These are phyloP conservation scores for Pugionium cornutum DNA, from an alignment of 345 rosid genomes.

Conservation along the genomic window DNA sequence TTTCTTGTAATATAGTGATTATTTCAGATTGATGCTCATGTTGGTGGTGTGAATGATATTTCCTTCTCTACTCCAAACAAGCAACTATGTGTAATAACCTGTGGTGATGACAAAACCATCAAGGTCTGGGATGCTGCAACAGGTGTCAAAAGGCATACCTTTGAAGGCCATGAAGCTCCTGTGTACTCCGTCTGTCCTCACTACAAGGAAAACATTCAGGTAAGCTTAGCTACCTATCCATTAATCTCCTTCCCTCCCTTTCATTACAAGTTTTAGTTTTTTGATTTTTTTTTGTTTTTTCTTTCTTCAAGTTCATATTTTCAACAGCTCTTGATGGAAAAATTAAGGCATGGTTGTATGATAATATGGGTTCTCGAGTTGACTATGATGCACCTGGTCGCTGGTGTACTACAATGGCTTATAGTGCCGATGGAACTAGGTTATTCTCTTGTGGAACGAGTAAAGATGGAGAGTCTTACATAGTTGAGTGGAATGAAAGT, in stretches of 20 bases:
- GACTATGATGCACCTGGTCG: conserved; percentile 95
- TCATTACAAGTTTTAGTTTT: background rate
- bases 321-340: conserved; percentile 91
- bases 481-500: conserved; percentile 94
- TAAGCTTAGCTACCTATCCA: conserved; percentile 26
- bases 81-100: conserved; percentile 82
- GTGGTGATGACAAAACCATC: conserved; percentile 89
- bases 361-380: conserved; percentile 50
- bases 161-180: conserved; percentile 92
- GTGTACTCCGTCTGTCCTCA: conserved; percentile 89
- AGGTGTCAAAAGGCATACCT: conserved; percentile 64
- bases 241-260: conserved; percentile 7
- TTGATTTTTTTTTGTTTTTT: conserved; percentile 22
- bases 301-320: conserved; percentile 66
- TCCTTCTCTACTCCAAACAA: conserved; percentile 77
- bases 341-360: conserved; percentile 70
- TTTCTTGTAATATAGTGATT: conserved; percentile 25
- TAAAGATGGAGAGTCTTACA: conserved; percentile 76
- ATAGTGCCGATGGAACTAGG: conserved; percentile 91
- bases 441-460: conserved; percentile 89
- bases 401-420: conserved; percentile 93
- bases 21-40: conserved; percentile 73
- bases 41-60: conserved; percentile 78
- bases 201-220: conserved; percentile 87
- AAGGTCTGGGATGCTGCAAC: conserved; percentile 88